Evolutionary conservation across 2,329 filamentous ascomycete species (phyloP).

Genomic region (Raffaelea ambrosiae): DNA sequence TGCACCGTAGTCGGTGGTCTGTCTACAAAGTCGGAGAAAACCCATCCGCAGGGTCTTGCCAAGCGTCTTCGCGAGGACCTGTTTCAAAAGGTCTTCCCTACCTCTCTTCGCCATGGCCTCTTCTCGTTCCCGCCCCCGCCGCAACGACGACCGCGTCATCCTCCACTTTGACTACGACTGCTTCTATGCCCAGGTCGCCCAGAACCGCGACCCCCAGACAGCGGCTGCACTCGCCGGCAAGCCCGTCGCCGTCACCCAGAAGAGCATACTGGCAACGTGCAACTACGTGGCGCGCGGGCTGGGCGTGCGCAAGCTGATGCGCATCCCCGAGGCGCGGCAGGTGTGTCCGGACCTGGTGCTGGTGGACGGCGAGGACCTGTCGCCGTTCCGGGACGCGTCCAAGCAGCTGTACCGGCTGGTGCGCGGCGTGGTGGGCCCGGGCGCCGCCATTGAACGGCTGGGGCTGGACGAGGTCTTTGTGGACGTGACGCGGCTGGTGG

Average conservation of each 20-base stretch:
- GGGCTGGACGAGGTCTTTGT: constrained; percentile 87
- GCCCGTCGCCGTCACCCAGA: constrained; percentile 82
- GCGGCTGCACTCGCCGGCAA: constrained; percentile 48
- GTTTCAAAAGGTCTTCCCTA: too few species aligned
- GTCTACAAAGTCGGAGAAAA: too few species aligned
- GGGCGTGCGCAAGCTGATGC: constrained; percentile 75
- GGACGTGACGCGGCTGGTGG: constrained; percentile 79
- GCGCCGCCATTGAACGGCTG: constrained; percentile 65
- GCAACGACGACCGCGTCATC: constrained; percentile 60
- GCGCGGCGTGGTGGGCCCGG: constrained; percentile 63
- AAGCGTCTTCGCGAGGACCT: too few species aligned
- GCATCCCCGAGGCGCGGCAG: constrained; percentile 71
- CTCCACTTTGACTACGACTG: constrained; percentile 85
- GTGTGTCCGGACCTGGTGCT: constrained; percentile 79
- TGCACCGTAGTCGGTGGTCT: too few species aligned
- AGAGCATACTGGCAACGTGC: constrained; percentile 86
- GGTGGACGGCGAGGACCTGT: constrained; percentile 78
- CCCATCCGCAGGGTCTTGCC: too few species aligned
- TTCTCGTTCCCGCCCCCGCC: constrained; percentile 11
- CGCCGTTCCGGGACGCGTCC: constrained; percentile 75
- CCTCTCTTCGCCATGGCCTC: too few species aligned
- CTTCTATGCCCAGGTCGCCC: constrained; percentile 90
- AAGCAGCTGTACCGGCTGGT: constrained; percentile 72
- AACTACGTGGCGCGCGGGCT: constrained; percentile 80
- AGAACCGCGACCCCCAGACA: constrained; percentile 61